Evolutionary conservation across 225 moss, liverwort and hornwort genomes (phyloP), one percentile per base, ranked within the genome.

Genomic region (Bryum argenteum): DNA sequence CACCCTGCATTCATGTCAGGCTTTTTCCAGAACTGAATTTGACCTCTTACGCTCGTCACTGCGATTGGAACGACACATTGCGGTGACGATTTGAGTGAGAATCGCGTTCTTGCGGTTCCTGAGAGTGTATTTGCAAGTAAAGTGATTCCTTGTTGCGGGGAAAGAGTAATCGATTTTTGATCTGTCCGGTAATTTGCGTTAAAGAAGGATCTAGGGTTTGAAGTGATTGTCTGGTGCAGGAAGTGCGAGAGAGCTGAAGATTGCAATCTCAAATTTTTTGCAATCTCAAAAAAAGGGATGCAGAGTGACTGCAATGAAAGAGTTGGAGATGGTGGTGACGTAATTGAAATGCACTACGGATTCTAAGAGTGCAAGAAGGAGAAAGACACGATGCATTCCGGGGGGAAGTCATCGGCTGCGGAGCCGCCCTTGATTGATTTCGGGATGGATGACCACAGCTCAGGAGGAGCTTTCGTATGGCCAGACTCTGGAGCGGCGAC

Each of bases 351-450:
- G 33, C 33, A 39, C 63, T 9, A 38, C 63, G 22, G 54, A 61
- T 41, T 52, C n/a, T 63, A n/a, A 15, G 13, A 62, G 61, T 42
- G 45, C n/a, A 10, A 47, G 58, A 43, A 54, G 66, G 56, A 54
- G 63, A 54, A 53, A 73, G 63, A 20, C 16, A 67, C 21, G 50
- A 76, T 79, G 85, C 76, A 58, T 50, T 76, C 81, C 20, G 78
- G 67, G 59, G 78, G 67, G 59, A 70, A 75, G 19, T 72, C 80
- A 20, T 72, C 80, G 53, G 63, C 71, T 55, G 47, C 54, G 52
- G 78, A 72, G 33, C 53, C 76, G 8, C 83, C 78, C 8, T 76
- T 87, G 78, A 87, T 87, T 67, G 87, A 87, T 83, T 81, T 87
- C 26, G 87, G 87, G 53, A 67, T 12, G 50, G 83, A 83, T 60